A percentile compares a stretch with the other conserved stretches of the same genome.
Conservation (phyloP, 2,329 filamentous ascomycete genomes). For the Trichophyton mentagrophytes region DNA sequence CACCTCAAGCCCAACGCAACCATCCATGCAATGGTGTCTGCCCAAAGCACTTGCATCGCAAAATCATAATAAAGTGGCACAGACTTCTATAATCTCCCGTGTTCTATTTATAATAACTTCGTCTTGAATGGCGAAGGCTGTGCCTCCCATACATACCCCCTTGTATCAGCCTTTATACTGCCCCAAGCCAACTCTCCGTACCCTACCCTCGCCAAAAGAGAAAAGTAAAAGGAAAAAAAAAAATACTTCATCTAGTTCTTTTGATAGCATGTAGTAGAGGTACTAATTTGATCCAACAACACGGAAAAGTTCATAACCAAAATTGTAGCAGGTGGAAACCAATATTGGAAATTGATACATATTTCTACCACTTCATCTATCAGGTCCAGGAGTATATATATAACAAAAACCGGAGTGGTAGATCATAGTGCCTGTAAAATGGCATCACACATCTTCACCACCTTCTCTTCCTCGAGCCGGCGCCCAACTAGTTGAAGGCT, state of each 20-base stretch:
- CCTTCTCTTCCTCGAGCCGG: slow-evolving; percentile 23
- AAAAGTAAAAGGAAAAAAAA: neutral
- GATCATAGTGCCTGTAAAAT: slow-evolving; percentile 19
- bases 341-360: neutral
- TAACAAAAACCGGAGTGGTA: neutral
- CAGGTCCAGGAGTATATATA: neutral
- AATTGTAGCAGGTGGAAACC: neutral
- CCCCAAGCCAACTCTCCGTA: neutral
- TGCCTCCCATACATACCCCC: neutral
- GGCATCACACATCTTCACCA: slow-evolving; percentile 28
- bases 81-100: neutral
- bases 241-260: neutral
- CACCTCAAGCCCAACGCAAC: neutral
- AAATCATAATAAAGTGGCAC: neutral
- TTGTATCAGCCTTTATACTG: neutral
- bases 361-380: neutral
- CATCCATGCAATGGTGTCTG: neutral
- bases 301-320: neutral
- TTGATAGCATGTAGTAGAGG: neutral
- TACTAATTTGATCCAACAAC: neutral
- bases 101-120: neutral
- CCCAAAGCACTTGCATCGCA: neutral
- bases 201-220: neutral
- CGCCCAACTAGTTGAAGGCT: slow-evolving; percentile 20
- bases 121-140: neutral